Base-by-base conservation (phyloP, 2,329 filamentous ascomycete species). In the Penicillium sclerotigenum region DNA sequence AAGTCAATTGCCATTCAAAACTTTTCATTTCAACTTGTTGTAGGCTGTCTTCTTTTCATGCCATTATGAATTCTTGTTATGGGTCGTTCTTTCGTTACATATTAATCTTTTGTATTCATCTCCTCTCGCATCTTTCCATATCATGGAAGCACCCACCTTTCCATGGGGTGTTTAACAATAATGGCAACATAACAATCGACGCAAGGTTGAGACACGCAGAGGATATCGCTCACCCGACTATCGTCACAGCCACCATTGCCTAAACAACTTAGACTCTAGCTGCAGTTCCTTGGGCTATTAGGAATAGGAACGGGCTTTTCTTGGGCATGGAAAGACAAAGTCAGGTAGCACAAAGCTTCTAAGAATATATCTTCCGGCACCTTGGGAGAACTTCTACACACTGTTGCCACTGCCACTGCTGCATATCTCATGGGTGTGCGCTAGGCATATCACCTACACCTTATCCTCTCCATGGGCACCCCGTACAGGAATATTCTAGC, bases 171-270 rank as follows among this genome's bases (percentile, higher is more conserved):
- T 11, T 18, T 20, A 31, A 28, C 42, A 22, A 29, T 14, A 29
- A 22, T 31, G n/a, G 16, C 42, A 45, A 31, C 18, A 18, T 45
- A 45, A 31, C 18, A 31, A 45, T 31, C 18, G 18, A 45, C 28
- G 28, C 18, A 13, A 22, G 8, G 18, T 22, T 22, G 28, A 45
- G 7, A 16, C 42, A 22, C 26, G 60, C 58, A 20, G 24, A 59
- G 18, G 33, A 18, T 22, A 14, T 59, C 10, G 29, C 54, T n/a
- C 20, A 38, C 1, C 54, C 56, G 7, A 48, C 20, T 16, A 33
- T 56, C 9, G 18, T 41, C 18, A 62, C 52, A 2, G 45, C 40
- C 11, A 57, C 52, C 5, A 37, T 48, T 24, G 47, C 57, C 10
- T 60, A 53, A 28, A 7, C 24, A 18, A n/a, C 13, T 16, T 41